Conservation (phyloP, 2,329 filamentous ascomycete species). For the Verticillium nubilum region DNA sequence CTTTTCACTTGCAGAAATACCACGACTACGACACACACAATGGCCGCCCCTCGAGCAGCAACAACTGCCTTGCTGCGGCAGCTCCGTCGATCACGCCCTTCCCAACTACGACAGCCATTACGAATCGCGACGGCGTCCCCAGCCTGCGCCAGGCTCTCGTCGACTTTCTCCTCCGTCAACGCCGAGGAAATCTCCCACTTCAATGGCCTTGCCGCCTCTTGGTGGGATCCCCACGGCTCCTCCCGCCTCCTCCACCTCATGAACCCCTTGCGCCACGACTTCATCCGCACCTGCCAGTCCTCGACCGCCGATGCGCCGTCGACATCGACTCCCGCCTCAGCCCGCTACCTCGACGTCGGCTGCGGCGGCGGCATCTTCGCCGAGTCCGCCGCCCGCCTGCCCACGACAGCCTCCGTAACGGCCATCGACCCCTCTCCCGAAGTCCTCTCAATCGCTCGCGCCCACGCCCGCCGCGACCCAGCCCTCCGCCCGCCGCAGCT, state of each 20-base stretch:
- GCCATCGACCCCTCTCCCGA: conserved; percentile 74
- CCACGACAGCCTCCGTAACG: conserved; percentile 57
- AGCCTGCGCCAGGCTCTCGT: neutral
- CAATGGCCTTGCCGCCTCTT: conserved; percentile 83
- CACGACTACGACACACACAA: neutral
- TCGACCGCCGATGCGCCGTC: conserved; percentile 34
- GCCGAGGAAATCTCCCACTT: conserved; percentile 90
- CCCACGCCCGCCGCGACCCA: conserved; percentile 72
- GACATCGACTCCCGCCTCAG: conserved; percentile 8
- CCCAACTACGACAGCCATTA: neutral
- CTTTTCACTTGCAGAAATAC: neutral
- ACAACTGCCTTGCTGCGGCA: conserved; percentile 8
- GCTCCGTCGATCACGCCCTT: neutral
- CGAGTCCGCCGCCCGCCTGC: conserved; percentile 71
- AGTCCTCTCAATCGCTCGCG: conserved; percentile 69
- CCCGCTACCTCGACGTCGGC: conserved; percentile 79
- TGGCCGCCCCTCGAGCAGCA: conserved; percentile 6
- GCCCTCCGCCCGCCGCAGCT: conserved; percentile 54
- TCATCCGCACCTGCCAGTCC: neutral
- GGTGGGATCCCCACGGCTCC: conserved; percentile 95
- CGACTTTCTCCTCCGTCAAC: conserved; percentile 67
- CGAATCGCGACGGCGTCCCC: neutral
- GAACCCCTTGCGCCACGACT: conserved; percentile 45
- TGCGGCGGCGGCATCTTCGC: conserved; percentile 97
- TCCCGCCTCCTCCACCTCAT: conserved; percentile 3